Percentiles rank a stretch among this genome's conserved stretches.
Conservation (phyloP, 2,329 filamentous ascomycete genomes). For the Apiospora arundinis region DNA sequence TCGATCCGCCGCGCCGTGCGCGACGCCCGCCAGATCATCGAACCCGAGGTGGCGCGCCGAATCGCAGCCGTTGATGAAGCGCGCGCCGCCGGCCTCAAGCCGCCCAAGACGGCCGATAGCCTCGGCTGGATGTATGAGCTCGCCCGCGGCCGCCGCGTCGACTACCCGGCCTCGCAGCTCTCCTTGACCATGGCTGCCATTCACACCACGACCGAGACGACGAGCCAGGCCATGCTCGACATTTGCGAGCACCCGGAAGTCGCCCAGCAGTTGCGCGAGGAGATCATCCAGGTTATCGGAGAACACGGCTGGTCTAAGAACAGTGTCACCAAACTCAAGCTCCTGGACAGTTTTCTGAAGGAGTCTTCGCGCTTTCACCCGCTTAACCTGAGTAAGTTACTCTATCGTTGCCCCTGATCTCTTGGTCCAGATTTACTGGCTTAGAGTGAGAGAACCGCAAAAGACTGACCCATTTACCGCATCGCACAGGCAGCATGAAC, state of each 20-base stretch:
- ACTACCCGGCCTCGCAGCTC: conserved; percentile 44
- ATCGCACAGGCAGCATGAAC: conserved; percentile 37
- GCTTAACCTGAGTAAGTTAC: conserved; percentile 34
- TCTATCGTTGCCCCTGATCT: background rate
- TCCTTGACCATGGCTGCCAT: conserved; percentile 47
- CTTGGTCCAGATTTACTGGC: background rate
- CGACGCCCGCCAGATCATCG: conserved; percentile 44
- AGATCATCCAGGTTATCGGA: conserved; percentile 45
- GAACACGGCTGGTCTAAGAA: conserved; percentile 42
- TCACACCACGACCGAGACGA: conserved; percentile 48
- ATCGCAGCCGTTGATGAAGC: conserved; percentile 36
- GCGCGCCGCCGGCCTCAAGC: conserved; percentile 36
- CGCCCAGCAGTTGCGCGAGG: conserved; percentile 50
- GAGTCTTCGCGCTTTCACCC: conserved; percentile 44
- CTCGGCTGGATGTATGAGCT: conserved; percentile 52
- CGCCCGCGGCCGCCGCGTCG: conserved; percentile 38
- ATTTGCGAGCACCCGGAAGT: conserved; percentile 52
- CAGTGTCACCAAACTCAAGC: conserved; percentile 42
- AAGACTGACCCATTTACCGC: conserved; percentile 27
- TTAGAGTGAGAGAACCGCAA: conserved; percentile 36
- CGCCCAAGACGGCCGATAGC: conserved; percentile 44
- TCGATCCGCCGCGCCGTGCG: conserved; percentile 45
- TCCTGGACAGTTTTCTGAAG: conserved; percentile 50
- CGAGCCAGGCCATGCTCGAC: conserved; percentile 48
- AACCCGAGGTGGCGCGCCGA: conserved; percentile 39